These are phyloP conservation scores for Verticillium nubilum DNA, from an alignment of 2,329 filamentous ascomycete genomes.

Conservation along the genomic window DNA sequence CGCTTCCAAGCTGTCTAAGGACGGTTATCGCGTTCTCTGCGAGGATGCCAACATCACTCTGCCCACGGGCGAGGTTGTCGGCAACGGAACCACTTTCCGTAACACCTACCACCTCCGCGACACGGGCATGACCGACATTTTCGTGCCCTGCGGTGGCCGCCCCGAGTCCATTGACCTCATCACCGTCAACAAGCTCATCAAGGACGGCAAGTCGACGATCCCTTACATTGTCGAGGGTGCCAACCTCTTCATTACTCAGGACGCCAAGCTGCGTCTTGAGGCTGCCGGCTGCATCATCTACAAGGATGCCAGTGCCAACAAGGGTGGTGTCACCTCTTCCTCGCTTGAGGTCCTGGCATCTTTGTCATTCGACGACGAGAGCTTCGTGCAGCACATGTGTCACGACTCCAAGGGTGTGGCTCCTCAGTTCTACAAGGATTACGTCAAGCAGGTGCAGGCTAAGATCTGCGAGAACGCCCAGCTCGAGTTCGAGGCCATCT, in stretches of 20 bases:
- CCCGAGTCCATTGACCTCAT: conserved; percentile 95
- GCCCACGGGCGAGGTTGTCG: conserved; percentile 77
- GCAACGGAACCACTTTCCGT: conserved; percentile 91
- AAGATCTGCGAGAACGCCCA: conserved; percentile 87
- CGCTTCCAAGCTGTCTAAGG: conserved; percentile 72
- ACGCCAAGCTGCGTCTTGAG: conserved; percentile 92
- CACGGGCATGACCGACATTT: conserved; percentile 72
- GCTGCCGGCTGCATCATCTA: conserved; percentile 91
- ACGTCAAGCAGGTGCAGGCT: conserved; percentile 86
- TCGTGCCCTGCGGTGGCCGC: conserved; percentile 93
- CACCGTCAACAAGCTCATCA: conserved; percentile 81
- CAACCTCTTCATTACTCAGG: conserved; percentile 98
- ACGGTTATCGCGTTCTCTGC: conserved; percentile 87
- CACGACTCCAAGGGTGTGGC: conserved; percentile 64
- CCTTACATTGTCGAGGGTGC: conserved; percentile 97
- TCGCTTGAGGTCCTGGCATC: conserved; percentile 94
- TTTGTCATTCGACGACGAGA: conserved; percentile 84
- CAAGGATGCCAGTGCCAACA: conserved; percentile 98
- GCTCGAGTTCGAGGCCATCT: conserved; percentile 97
- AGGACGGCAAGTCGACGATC: conserved; percentile 78
- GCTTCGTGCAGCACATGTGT: conserved; percentile 93
- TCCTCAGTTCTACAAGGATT: conserved; percentile 87
- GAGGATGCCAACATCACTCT: conserved; percentile 88
- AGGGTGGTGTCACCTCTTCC: conserved; percentile 95
- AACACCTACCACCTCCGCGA: conserved; percentile 94